Evolutionary conservation across 2,329 filamentous ascomycete species (phyloP), one percentile per base, ranked within the genome.

Genomic region (Trichoderma afroharzianum): DNA sequence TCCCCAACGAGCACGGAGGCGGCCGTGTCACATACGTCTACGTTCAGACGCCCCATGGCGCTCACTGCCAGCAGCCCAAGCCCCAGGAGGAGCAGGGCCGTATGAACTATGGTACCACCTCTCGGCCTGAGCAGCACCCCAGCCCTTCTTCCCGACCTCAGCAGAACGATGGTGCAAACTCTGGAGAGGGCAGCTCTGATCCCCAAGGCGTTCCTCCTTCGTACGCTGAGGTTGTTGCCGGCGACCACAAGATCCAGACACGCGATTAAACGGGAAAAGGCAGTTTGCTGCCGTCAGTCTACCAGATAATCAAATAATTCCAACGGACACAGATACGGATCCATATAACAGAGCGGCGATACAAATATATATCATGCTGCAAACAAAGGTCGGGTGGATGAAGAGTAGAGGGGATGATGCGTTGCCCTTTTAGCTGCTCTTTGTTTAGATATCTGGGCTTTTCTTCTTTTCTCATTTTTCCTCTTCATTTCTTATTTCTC

Each of bases 151-250:
- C 47, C 2, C 69, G 61, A 24, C 77, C 75, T 21, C 78, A 79
- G 71, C 77, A 79, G 74, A 79, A 80, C 69, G 76, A 76, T 4
- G 74, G 81, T 73, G 76, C 76, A 21, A 76, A 79, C 66, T 79
- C 80, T 26, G 84, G 83, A 73, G 82, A 84, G 77, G 81, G 85
- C 7, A 76, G 79, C 59, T 78, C 79, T 11, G 75, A 77, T 74
- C 28, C 28, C 63, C 55, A 68, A 6, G 74, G 72, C 8, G 85
- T 88, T 47, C 95, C 95, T 55, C 95, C 96, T 4, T 93, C 92
- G 15, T 98, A 98, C 81, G 92, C 93, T 18, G 93, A 98, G 82
- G 95, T 94, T 62, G 91, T 98, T 72, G 91, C 91, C 77, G 94
- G 93, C 1, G 95, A 98, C 79, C 84, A 98, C 82, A 98, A 98